Base-by-base conservation (phyloP, 257 asterid species). In the Prunella vulgaris region DNA sequence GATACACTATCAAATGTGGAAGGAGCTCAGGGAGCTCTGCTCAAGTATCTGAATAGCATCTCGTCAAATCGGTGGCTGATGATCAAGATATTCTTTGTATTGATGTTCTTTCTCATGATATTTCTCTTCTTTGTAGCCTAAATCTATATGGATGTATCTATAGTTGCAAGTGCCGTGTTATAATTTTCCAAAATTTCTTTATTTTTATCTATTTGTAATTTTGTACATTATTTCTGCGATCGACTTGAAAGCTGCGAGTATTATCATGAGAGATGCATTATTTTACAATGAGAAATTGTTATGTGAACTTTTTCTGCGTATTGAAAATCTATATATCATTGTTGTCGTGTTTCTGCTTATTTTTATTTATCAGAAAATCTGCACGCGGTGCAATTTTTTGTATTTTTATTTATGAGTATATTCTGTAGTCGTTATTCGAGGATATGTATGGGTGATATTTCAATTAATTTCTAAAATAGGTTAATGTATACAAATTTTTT, bases 61-160 rank as follows among this genome's bases (percentile, higher is more conserved):
- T 93, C 98, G 9, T 90, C 97, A 7, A 93, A 93, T 79, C 68
- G 98, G 72, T 93, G 96, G 97, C 82, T 93, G 82, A 93, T 93
- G 98, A 88, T 93, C 84, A 93, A 93, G 78, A 87, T 93, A 75
- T 93, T 85, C 85, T 88, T 85, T 83, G 97, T 90, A 64, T 74
- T 93, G 86, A 80, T 93, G 71, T 87, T 87, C 85, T 93, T 87
- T 75, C 95, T 92, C 79, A 84, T 83, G 88, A 81, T 92, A 78
- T 92, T 92, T 82, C 84, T 92, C 37, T 90, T 90, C 87, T 90
- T 92, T 68, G 97, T 92, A 78, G 98, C 97, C 66, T 87, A 74
- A 64, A 12, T 22, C 20, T 12, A 56, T 14, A 52, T 27, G 15
- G 18, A 5, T 40, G 71, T 22, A 30, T 57, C 21, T 42, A 28